phyloP scores from a whole-genome alignment of 2,329 filamentous ascomycete genomes.

The Trematosphaeria pertusa region DNA sequence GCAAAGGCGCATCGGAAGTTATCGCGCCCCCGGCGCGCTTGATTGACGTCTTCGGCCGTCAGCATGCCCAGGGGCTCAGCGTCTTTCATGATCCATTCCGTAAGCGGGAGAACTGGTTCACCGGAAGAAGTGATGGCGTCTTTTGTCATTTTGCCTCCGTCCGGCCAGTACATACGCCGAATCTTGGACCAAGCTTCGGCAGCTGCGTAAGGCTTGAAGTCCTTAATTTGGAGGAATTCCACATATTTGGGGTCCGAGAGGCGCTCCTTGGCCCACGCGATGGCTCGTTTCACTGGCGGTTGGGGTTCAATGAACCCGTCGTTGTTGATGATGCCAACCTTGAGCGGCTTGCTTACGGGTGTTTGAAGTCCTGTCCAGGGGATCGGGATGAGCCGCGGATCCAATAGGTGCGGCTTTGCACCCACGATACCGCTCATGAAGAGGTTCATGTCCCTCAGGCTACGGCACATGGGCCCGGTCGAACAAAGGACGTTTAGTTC shows the following conservation, averaged over 20 bases:
- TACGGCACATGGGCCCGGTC: slow-evolving; percentile 63
- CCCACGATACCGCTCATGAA: slow-evolving; percentile 62
- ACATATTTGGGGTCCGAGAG: slow-evolving; percentile 42
- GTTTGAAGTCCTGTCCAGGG: slow-evolving; percentile 56
- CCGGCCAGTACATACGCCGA: slow-evolving; percentile 57
- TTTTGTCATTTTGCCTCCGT: slow-evolving; percentile 64
- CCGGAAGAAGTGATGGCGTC: slow-evolving; percentile 60
- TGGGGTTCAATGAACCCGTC: slow-evolving; percentile 71
- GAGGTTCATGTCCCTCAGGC: slow-evolving; percentile 59
- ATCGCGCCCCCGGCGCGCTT: too few relatives aligned
- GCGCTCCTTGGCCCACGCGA: slow-evolving; percentile 55
- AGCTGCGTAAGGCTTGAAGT: slow-evolving; percentile 59
- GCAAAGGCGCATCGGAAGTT: too few relatives aligned
- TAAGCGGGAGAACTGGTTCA: slow-evolving; percentile 66
- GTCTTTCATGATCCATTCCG: slow-evolving; percentile 64
- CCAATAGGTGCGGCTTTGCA: slow-evolving; percentile 62
- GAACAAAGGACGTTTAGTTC: slow-evolving; percentile 54
- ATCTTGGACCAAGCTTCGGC: slow-evolving; percentile 58
- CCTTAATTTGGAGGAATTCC: slow-evolving; percentile 60
- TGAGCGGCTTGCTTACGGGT: slow-evolving; percentile 47
- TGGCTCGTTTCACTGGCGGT: slow-evolving; percentile 67
- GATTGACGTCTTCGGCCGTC: too few relatives aligned
- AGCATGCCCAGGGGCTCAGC: too few relatives aligned
- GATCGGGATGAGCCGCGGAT: slow-evolving; percentile 65
- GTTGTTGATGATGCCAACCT: slow-evolving; percentile 68